Evolutionary conservation across 2,329 filamentous ascomycete genomes (phyloP), one percentile per base, ranked within the genome.

Genomic region (Leptographium procerum): DNA sequence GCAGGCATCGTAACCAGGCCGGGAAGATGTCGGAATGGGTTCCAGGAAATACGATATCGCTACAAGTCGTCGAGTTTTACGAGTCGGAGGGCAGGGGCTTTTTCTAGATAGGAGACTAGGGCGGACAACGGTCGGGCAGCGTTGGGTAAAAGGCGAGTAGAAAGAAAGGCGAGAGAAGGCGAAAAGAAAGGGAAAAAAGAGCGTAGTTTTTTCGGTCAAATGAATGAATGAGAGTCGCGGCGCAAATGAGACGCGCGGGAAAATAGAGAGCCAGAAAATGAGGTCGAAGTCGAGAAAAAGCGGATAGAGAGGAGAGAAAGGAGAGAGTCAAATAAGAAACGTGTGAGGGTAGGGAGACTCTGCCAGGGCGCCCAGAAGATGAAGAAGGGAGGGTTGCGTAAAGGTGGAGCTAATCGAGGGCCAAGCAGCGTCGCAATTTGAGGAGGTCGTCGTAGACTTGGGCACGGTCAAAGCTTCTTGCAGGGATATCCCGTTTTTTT

Each of bases 381-480:
- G 19, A 55, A 28, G 33, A 43, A 36, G 26, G 40, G 40, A 47
- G 36, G 36, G 40, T 55, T 57, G 33, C 34, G 24, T 10, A n/a
- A 45, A 28, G 48, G 48, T 52, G 56, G 50, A 53, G 50, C 28
- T 31, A 5, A 22, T 10, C 40, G 31, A 45, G 47, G n/a, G 16
- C 13, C n/a, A 19, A 36, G 28, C 52, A 33, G 45, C n/a, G 43
- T 45, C n/a, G 45, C 45, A 47, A 48, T 56, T 24, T 51, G 33
- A 47, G 36, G 34, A 45, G 14, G 29, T 48, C 28, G 54, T 56
- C 43, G 54, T 48, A 14, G 36, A n/a, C 28, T 50, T 33, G 55
- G 26, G 31, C 31, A 16, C 24, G 55, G 55, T 31, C 55, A 51
- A 57, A 57, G 55, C 55, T 57, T 57, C 40, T 31, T 11, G 22